These are phyloP conservation scores for Solanum habrochaites DNA, from an alignment of 257 asterid genomes.

Conservation along the genomic window DNA sequence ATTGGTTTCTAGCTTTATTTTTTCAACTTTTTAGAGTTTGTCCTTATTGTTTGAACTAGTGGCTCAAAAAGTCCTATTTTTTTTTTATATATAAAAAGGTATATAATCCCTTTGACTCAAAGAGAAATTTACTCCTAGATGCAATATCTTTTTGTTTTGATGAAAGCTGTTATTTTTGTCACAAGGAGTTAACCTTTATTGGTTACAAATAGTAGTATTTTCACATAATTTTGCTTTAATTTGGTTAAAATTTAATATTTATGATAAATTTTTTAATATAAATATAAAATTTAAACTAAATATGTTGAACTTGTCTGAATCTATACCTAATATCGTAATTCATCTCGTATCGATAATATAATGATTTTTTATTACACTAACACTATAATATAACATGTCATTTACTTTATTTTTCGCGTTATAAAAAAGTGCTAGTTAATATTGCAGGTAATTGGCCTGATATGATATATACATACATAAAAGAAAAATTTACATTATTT, in stretches of 20 bases:
- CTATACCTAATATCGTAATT: neutral
- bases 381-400: neutral
- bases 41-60: neutral
- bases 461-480: neutral
- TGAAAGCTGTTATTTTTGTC: neutral
- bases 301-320: neutral
- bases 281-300: neutral
- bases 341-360: neutral
- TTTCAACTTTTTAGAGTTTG: neutral
- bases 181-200: neutral
- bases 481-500: too few species aligned
- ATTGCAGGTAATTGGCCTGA: neutral
- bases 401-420: neutral
- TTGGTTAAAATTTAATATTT: neutral
- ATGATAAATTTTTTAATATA: neutral
- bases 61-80: neutral
- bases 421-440: neutral
- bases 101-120: neutral
- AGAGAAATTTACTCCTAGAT: neutral
- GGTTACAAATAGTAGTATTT: neutral
- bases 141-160: neutral
- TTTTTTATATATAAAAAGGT: neutral
- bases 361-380: neutral
- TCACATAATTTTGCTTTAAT: neutral
- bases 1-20: neutral